Percentiles rank a stretch among this genome's conserved stretches.
Conservation (phyloP, 2,329 filamentous ascomycete genomes). For the Nothophoma quercina region DNA sequence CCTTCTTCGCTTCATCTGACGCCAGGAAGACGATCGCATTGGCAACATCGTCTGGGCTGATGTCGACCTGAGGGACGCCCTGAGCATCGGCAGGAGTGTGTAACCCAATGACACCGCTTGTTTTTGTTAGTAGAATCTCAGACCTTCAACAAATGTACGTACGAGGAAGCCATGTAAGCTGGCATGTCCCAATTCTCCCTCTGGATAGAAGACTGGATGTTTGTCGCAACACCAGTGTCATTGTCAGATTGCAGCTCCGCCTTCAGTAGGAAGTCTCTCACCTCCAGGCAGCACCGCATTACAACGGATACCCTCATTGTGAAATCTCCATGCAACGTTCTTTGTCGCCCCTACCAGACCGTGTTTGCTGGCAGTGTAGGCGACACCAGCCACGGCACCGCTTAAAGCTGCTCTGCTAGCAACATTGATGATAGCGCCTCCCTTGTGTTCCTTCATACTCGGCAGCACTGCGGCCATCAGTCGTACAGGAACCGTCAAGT, state of each 20-base stretch:
- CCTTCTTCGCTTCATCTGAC: constrained; percentile 36
- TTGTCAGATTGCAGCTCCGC: neutral
- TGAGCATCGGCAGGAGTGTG: constrained; percentile 18
- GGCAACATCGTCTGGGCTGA: constrained; percentile 34
- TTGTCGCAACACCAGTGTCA: constrained; percentile 6
- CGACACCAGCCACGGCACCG: constrained; percentile 53
- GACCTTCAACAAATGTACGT: neutral
- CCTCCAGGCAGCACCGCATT: constrained; percentile 56
- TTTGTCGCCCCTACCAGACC: constrained; percentile 57
- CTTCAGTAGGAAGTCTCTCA: constrained; percentile 13
- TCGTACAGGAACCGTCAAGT: constrained; percentile 54
- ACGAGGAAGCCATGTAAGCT: constrained; percentile 33
- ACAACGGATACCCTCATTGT: constrained; percentile 55
- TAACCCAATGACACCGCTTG: neutral
- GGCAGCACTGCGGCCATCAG: constrained; percentile 57
- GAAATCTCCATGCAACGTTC: constrained; percentile 57
- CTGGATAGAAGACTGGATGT: constrained; percentile 33
- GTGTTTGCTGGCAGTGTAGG: constrained; percentile 57
- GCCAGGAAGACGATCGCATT: constrained; percentile 36
- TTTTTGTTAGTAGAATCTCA: neutral
- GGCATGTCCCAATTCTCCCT: constrained; percentile 29
- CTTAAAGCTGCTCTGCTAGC: constrained; percentile 38
- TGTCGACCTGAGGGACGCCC: constrained; percentile 28
- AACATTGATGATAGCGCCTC: constrained; percentile 55
- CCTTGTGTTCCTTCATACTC: constrained; percentile 51